phyloP scores from a whole-genome alignment of 1,284 basidiomycete genomes.

The Puccinia hordei region DNA sequence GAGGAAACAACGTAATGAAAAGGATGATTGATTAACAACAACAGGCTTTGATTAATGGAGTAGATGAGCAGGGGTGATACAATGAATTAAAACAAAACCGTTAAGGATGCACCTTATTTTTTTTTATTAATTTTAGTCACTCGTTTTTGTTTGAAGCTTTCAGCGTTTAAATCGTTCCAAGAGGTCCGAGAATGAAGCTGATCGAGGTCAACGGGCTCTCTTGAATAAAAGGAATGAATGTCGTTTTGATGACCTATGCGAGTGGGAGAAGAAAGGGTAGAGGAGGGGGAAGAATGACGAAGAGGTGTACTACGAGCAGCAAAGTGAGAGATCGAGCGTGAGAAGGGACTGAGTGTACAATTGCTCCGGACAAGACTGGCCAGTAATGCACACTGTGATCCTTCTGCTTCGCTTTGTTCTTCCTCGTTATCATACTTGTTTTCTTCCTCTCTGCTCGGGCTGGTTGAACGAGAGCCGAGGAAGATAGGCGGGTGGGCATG shows the following conservation, averaged over 20 bases:
- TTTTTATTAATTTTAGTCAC: constrained; percentile 29
- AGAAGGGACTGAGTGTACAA: constrained; percentile 45
- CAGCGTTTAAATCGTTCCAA: constrained; percentile 1
- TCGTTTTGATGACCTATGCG: not conserved
- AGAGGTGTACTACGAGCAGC: constrained; percentile 33
- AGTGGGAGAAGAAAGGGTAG: constrained; percentile 13
- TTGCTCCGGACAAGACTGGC: constrained; percentile 34
- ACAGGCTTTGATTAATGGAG: too few relatives aligned
- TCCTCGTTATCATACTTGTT: not conserved
- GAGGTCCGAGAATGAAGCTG: not conserved
- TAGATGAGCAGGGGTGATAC: too few relatives aligned
- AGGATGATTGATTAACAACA: too few relatives aligned
- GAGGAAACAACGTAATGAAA: too few relatives aligned
- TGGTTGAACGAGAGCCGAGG: not conserved
- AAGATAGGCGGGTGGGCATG: not conserved
- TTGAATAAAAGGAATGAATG: constrained; percentile 19
- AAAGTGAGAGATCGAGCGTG: constrained; percentile 33
- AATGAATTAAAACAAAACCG: too few relatives aligned
- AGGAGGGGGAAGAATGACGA: not conserved
- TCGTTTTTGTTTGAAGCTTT: constrained; percentile 40
- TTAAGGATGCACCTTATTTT: too few relatives aligned
- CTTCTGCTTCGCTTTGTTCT: constrained; percentile 1
- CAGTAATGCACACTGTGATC: constrained; percentile 35
- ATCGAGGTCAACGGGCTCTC: constrained; percentile 5
- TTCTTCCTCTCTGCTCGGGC: not conserved